These are phyloP conservation scores for Narthecium ossifragum DNA, from an alignment of 106 monocot species.

Conservation along the genomic window DNA sequence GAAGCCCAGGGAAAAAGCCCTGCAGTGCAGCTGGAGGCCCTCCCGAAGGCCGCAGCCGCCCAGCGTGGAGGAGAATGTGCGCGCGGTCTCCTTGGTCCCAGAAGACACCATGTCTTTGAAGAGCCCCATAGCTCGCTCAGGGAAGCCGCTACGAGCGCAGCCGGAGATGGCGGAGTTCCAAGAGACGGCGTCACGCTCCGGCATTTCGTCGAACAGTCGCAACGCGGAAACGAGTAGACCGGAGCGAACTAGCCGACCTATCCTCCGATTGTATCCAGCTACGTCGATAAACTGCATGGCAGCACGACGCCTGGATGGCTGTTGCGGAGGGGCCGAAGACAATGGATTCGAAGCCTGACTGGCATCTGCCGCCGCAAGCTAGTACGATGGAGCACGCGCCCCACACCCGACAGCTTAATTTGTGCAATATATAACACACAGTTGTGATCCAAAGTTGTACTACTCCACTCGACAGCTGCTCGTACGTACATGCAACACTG, in stretches of 20 bases:
- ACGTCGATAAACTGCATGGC: too few relatives aligned
- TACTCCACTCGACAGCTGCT: too few relatives aligned
- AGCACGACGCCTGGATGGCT: too few relatives aligned
- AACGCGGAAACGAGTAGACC: neutral
- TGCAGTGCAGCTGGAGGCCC: conserved; percentile 20
- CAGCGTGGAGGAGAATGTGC: conserved; percentile 18
- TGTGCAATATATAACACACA: too few relatives aligned
- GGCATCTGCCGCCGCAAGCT: too few relatives aligned
- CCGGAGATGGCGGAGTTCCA: conserved; percentile 27
- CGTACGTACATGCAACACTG: too few relatives aligned
- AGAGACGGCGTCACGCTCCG: conserved; percentile 18
- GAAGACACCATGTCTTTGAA: conserved; percentile 15
- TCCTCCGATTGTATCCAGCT: conserved; percentile 12
- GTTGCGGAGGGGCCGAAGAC: too few relatives aligned
- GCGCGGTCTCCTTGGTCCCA: conserved; percentile 10
- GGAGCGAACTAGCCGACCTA: neutral
- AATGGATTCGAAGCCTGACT: too few relatives aligned
- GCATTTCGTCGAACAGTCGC: conserved; percentile 13
- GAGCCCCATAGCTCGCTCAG: conserved; percentile 3
- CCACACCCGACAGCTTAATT: too few relatives aligned
- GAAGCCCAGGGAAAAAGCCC: conserved; percentile 17
- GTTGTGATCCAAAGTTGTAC: too few relatives aligned
- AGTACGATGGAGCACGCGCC: too few relatives aligned
- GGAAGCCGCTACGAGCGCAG: conserved; percentile 4
- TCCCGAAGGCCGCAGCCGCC: conserved; percentile 2